Base-by-base conservation (phyloP, 2,329 filamentous ascomycete species). In the Colletotrichum sp. region DNA sequence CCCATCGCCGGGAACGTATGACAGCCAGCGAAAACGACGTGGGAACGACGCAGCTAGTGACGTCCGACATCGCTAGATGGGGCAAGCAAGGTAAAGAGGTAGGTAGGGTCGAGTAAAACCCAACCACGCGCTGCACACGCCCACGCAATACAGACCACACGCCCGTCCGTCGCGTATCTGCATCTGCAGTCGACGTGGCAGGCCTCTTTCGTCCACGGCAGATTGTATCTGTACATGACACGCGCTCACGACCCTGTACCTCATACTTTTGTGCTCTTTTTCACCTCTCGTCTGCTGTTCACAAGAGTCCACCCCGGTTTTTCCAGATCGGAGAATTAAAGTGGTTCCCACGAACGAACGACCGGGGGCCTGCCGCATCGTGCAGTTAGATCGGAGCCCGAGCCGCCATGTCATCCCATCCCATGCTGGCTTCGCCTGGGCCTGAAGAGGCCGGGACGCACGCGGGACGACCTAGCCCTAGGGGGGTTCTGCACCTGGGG, bases 131-230 rank as follows among this genome's bases (percentile, higher is more conserved):
- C 64, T 68, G 70, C 34, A 68, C 48, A 75, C 73, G 59, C 73
- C 69, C 73, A 64, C 36, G 15, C 68, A n/a, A 25, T 48, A 36
- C 27, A 70, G 8, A 60, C 52, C 44, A 61, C 69, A 70, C 69
- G 44, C 36, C 63, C 55, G 63, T 48, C 59, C 57, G 55, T 72
- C 73, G 73, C 73, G 69, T 57, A 75, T 75, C 73, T 72, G 61
- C 69, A 75, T 75, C 73, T 73, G 73, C 64, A 73, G 59, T 60
- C 73, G 73, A 75, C 73, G 73, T 75, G 73, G 73, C 73, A 72
- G 52, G 34, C 57, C 52, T 39, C 60, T 34, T n/a, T 75, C 55
- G 63, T 63, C 30, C n/a, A 28, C 55, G 71, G 48, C 32, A 63
- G 55, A 44, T 69, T 66, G 48, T 66, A 68, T 64, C 36, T 52